Evolutionary conservation across 352 stramenopile genomes (phyloP), one percentile per base, ranked within the genome.

Genomic region (Phytophthora tubulina): DNA sequence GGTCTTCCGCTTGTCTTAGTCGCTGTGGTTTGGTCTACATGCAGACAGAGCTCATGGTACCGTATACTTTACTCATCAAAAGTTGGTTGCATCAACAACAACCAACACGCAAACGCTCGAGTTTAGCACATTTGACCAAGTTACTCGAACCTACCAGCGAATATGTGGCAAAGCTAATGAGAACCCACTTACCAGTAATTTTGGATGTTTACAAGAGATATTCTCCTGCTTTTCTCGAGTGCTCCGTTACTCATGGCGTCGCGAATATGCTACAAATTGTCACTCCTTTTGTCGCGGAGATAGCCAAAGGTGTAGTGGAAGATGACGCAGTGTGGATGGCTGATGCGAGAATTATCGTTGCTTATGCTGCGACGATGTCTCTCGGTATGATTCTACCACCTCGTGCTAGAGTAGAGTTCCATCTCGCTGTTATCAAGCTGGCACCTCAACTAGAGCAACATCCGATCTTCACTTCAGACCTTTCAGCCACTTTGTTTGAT

Each of bases 61-160:
- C 86, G 11, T 92, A 92, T 55, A 94, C 83, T 5, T 35, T 90
- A 17, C 50, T 92, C 39, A 86, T 94, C 35, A 92, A 92, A 58
- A 86, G 76, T 42, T 94, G 86, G 84, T 51, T 74, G n/a, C 61
- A 59, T 10, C 61, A 80, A 27, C 51, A 55, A 8, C 64, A 82
- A n/a, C 48, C 44, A 2, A 73, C 69, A 48, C 50, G 55, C 3
- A 72, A 53, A 4, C 49, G 55, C 38, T 53, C 35, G 58, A 67
- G 53, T 49, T 52, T 76, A 51, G 50, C 36, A 3, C 61, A 68
- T 45, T 13, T 75, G 11, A 68, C 45, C 5, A 72, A 62, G 9
- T 13, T 55, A 7, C 31, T 72, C 5, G 58, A 72, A 7, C 54
- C 61, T 5, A 70, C 76, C 0, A 68, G 78, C 11, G 65, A 80